Percentiles rank a stretch among this genome's conserved stretches.
These are phyloP conservation scores for Mucor circinelloides DNA, from an alignment of 371 early-diverging fungal species.

Conservation along the genomic window DNA sequence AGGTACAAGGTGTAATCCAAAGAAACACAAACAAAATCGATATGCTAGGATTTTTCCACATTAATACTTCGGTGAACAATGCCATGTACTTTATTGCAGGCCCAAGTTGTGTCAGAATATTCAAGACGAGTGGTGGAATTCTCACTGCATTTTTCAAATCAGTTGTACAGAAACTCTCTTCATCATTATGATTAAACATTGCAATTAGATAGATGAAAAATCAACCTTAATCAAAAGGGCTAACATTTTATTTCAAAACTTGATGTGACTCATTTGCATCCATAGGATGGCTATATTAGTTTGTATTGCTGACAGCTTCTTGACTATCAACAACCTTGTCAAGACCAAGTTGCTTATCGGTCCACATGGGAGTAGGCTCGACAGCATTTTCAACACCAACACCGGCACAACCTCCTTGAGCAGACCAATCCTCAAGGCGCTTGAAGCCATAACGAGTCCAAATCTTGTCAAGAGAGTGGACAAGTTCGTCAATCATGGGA, in stretches of 20 bases:
- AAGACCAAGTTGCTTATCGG: constrained; percentile 59
- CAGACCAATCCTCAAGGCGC: constrained; percentile 85
- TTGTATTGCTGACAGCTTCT: constrained; percentile 15
- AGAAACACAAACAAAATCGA: background rate
- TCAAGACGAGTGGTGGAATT: background rate
- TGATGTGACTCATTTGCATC: background rate
- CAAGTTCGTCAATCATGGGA: constrained; percentile 82
- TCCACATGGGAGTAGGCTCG: constrained; percentile 64
- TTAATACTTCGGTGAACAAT: background rate
- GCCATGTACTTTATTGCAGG: background rate
- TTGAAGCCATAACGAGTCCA: constrained; percentile 88
- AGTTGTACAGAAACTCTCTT: background rate
- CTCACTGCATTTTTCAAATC: background rate
- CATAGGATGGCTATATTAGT: background rate
- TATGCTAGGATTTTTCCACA: background rate
- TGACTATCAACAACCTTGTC: constrained; percentile 26
- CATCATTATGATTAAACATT: background rate
- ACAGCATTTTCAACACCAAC: constrained; percentile 65
- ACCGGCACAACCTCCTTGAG: constrained; percentile 87
- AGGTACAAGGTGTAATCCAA: constrained; percentile 2
- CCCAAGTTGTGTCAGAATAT: background rate
- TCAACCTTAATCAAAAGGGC: background rate
- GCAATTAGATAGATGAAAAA: background rate
- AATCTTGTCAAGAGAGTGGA: constrained; percentile 80
- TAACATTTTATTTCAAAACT: background rate